Conservation (phyloP, 331 rosid genomes). For the Dryas integrifolia region DNA sequence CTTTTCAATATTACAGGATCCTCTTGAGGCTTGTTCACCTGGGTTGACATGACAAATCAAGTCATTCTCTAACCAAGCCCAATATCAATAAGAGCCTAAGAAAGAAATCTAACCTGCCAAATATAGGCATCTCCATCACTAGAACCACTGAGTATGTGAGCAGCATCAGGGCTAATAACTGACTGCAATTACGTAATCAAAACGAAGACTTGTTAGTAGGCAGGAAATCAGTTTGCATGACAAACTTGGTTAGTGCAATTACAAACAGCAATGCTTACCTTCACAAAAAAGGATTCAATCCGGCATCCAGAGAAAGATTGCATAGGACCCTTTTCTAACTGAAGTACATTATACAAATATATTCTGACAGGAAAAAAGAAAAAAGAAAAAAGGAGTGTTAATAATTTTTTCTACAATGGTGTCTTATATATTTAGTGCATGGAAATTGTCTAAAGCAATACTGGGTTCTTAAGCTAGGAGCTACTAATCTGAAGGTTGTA, state of each 20-base stretch:
- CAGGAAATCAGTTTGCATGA: neutral
- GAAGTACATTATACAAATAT: constrained; percentile 70
- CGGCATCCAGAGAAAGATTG: constrained; percentile 69
- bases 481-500: constrained; percentile 6
- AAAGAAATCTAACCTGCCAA: constrained; percentile 64
- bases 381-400: neutral
- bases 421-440: neutral
- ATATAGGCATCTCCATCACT: constrained; percentile 75
- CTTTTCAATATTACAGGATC: constrained; percentile 54
- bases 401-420: neutral
- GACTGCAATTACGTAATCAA: constrained; percentile 53
- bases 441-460: neutral
- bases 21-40: constrained; percentile 71
- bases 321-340: constrained; percentile 80
- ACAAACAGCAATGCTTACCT: constrained; percentile 44
- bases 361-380: constrained; percentile 45
- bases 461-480: neutral
- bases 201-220: constrained; percentile 11
- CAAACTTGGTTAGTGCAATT: neutral
- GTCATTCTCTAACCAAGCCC: constrained; percentile 14
- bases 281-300: constrained; percentile 81
- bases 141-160: constrained; percentile 79
- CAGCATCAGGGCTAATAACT: constrained; percentile 80
- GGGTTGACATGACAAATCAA: constrained; percentile 27
- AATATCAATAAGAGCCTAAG: constrained; percentile 5